phyloP scores from a whole-genome alignment of 371 early-diverging fungal genomes.

The Mucor ambiguus region DNA sequence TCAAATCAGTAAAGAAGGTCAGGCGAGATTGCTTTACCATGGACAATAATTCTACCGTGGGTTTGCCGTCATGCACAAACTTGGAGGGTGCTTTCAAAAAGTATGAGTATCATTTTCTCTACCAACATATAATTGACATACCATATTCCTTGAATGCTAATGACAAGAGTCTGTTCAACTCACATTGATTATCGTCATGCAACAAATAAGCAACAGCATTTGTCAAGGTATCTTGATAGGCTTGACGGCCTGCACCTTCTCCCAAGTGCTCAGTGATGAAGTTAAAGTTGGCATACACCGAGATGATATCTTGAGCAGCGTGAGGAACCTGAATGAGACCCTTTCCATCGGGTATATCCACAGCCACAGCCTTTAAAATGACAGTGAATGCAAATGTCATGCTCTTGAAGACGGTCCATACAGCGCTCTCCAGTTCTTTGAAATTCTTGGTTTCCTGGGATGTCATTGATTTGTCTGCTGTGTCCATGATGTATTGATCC shows the following conservation, averaged over 20 bases:
- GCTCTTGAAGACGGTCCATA: slow-evolving; percentile 47
- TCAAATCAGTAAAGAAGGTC: slow-evolving; percentile 54
- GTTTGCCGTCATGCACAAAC: slow-evolving; percentile 20
- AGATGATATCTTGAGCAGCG: slow-evolving; percentile 43
- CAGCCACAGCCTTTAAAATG: slow-evolving; percentile 42
- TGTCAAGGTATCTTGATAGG: slow-evolving; percentile 51
- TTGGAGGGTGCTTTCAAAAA: slow-evolving; percentile 14
- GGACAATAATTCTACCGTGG: slow-evolving; percentile 31
- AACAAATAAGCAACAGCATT: slow-evolving; percentile 46
- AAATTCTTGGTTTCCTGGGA: slow-evolving; percentile 14
- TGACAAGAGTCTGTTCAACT: slow-evolving; percentile 39
- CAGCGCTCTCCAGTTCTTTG: slow-evolving; percentile 23
- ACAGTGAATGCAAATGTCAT: slow-evolving; percentile 48
- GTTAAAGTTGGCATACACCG: slow-evolving; percentile 44
- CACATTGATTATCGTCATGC: slow-evolving; percentile 34
- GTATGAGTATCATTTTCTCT: background rate
- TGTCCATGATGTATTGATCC: slow-evolving; percentile 33
- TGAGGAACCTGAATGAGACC: slow-evolving; percentile 29
- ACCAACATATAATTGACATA: background rate
- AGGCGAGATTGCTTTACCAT: slow-evolving; percentile 48
- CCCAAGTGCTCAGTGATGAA: slow-evolving; percentile 45
- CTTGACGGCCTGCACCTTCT: slow-evolving; percentile 42
- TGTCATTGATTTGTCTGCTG: slow-evolving; percentile 17
- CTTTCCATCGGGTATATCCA: slow-evolving; percentile 38
- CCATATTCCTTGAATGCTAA: slow-evolving; percentile 46